Conservation (phyloP, 2,329 filamentous ascomycete genomes). For the Sclerotinia minor region DNA sequence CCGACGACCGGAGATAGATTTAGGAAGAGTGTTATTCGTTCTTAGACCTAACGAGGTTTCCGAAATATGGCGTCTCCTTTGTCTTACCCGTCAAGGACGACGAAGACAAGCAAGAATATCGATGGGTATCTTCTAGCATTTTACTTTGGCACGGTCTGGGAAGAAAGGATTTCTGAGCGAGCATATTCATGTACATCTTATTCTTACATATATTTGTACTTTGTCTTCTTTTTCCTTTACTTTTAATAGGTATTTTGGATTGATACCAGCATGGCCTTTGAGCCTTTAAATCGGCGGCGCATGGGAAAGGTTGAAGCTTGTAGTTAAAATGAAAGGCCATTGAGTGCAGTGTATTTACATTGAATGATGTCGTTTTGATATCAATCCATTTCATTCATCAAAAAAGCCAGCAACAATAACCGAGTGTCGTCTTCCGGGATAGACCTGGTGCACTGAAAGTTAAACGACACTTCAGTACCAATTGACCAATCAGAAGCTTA, state of each 20-base stretch:
- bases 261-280: slow-evolving; percentile 17
- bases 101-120: not conserved
- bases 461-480: not conserved
- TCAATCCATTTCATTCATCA: not conserved
- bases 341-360: not conserved
- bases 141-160: not conserved
- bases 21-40: slow-evolving; percentile 9
- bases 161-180: not conserved
- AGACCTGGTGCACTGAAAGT: no score
- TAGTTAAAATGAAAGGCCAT: not conserved
- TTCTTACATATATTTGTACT: not conserved
- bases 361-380: not conserved
- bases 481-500: not conserved
- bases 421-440: not conserved
- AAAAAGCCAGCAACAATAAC: not conserved
- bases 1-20: slow-evolving; percentile 49
- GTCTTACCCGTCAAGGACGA: not conserved
- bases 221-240: not conserved
- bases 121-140: slow-evolving; percentile 11
- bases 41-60: not conserved
- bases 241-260: slow-evolving; percentile 12
- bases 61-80: not conserved
- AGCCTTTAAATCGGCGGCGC: slow-evolving; percentile 2
- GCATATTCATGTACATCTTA: slow-evolving; percentile 11
- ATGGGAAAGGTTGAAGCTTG: not conserved